A percentile compares a stretch with the other conserved stretches of the same genome.
These are phyloP conservation scores for Sarcocystis neurona DNA, from an alignment of 169 alveolate genomes.

Conservation along the genomic window DNA sequence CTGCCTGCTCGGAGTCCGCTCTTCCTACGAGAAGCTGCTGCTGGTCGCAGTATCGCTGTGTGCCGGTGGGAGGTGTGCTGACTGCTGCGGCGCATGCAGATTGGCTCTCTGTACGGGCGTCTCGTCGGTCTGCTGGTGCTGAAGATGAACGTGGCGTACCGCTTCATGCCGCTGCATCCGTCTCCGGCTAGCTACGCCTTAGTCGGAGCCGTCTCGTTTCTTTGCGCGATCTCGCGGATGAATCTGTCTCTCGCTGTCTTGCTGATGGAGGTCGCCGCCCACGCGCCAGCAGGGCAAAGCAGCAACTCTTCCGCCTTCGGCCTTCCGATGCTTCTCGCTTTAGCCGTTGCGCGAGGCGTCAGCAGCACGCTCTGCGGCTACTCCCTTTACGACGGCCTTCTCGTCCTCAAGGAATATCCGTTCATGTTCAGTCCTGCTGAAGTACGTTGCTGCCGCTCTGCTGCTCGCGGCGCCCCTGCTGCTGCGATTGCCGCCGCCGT, in stretches of 20 bases:
- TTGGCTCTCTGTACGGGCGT: constrained; percentile 64
- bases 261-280: constrained; percentile 51
- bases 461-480: too few species aligned
- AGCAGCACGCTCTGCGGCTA: constrained; percentile 41
- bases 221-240: constrained; percentile 66
- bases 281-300: not conserved
- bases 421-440: not conserved
- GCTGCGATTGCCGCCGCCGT: too few species aligned
- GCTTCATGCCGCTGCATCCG: not conserved
- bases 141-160: constrained; percentile 9
- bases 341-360: constrained; percentile 57
- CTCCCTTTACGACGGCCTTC: constrained; percentile 27
- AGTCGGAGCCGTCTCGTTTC: constrained; percentile 67
- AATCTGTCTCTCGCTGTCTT: constrained; percentile 62
- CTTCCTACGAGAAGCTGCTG: too few species aligned
- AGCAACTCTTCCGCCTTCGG: constrained; percentile 54
- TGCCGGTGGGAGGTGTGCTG: not conserved
- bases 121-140: constrained; percentile 61
- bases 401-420: constrained; percentile 9
- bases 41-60: not conserved
- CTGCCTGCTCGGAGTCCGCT: too few species aligned
- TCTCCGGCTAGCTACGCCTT: constrained; percentile 63
- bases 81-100: constrained; percentile 30
- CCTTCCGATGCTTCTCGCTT: constrained; percentile 59
- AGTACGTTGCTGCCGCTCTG: not conserved